phyloP scores from a whole-genome alignment of 768 basidiomycete species.

The Chalciporus sphaerocephalus region DNA sequence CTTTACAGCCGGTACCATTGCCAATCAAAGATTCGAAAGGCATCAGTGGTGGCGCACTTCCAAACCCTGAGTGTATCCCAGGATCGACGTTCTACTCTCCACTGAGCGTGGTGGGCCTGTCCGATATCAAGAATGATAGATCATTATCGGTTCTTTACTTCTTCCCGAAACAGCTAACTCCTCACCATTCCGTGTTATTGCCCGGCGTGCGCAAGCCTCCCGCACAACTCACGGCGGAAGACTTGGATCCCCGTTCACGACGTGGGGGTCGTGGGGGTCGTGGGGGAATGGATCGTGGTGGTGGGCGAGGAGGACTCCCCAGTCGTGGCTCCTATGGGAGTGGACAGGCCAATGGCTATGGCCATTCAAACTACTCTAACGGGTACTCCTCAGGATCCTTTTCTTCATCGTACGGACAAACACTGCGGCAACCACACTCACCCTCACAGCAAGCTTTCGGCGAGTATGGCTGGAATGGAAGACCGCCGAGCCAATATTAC shows the following conservation, averaged over 20 bases:
- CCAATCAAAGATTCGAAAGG: constrained; percentile 69
- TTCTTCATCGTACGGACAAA: constrained; percentile 16
- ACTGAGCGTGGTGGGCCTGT: constrained; percentile 52
- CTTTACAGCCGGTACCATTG: constrained; percentile 64
- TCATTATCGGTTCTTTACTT: constrained; percentile 84
- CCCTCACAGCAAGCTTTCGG: constrained; percentile 27
- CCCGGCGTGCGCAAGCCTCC: constrained; percentile 61
- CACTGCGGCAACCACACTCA: constrained; percentile 18
- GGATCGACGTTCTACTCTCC: constrained; percentile 87
- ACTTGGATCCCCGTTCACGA: constrained; percentile 63
- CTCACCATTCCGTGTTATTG: constrained; percentile 81
- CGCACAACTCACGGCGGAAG: constrained; percentile 59
- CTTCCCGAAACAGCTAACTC: constrained; percentile 82
- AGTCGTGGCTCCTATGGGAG: constrained; percentile 22
- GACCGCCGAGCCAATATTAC: constrained; percentile 30
- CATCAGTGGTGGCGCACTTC: constrained; percentile 72
- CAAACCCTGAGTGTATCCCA: constrained; percentile 86
- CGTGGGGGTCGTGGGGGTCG: constrained; percentile 48
- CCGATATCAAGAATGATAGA: constrained; percentile 82
- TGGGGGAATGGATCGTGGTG: constrained; percentile 36
- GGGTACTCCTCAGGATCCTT: constrained; percentile 14
- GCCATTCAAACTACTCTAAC: constrained; percentile 9
- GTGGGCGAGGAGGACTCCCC: constrained; percentile 30
- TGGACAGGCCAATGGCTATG: constrained; percentile 7
- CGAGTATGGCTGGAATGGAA: constrained; percentile 30